These are phyloP conservation scores for Quercus rubra DNA, from an alignment of 306 rosid genomes.

Conservation along the genomic window DNA sequence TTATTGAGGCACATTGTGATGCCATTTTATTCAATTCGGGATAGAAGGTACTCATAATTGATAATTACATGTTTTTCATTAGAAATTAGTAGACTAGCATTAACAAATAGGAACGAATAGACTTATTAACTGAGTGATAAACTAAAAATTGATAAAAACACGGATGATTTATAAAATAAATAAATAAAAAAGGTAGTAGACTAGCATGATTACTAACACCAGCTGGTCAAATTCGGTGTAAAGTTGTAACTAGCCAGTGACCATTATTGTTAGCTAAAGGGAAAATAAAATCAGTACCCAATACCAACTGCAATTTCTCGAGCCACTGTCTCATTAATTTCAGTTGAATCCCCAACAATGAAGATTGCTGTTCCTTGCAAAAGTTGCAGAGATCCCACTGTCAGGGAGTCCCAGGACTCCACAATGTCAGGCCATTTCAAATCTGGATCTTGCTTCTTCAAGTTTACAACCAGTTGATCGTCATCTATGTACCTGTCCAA, in stretches of 20 bases:
- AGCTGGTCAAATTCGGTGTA: neutral
- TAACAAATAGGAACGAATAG: neutral
- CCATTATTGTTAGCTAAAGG: constrained; percentile 11
- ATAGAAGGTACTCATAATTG: neutral
- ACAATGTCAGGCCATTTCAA: constrained; percentile 88
- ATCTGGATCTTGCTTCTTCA: constrained; percentile 86
- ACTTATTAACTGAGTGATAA: neutral
- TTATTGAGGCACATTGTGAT: neutral
- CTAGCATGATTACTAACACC: neutral
- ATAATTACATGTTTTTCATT: neutral
- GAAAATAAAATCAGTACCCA: constrained; percentile 42
- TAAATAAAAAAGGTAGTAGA: neutral
- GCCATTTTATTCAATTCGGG: neutral
- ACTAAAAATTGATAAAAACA: neutral
- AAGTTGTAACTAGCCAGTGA: neutral
- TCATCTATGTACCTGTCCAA: constrained; percentile 82
- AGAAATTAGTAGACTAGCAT: neutral
- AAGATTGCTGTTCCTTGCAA: constrained; percentile 78
- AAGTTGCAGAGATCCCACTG: constrained; percentile 70
- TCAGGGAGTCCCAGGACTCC: constrained; percentile 89
- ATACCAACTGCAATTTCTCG: constrained; percentile 86
- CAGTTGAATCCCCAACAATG: constrained; percentile 78
- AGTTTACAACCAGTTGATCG: constrained; percentile 73
- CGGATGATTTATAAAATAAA: neutral
- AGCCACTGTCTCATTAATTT: constrained; percentile 82